phyloP scores from a whole-genome alignment of 2,329 filamentous ascomycete species.

The Coniochaeta sp. region DNA sequence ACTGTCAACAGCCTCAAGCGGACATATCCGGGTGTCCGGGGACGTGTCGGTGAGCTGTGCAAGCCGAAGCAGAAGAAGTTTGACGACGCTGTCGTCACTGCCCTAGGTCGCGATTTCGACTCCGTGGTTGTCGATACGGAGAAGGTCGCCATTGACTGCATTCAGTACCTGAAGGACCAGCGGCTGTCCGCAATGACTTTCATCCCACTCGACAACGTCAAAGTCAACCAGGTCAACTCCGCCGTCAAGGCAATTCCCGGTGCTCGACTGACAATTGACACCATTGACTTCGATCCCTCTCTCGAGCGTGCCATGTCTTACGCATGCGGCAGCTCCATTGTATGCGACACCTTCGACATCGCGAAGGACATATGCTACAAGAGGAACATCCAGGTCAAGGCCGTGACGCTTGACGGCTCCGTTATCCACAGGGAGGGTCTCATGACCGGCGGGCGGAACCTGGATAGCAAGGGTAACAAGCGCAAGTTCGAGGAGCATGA shows the following conservation, averaged over 20 bases:
- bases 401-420: constrained; percentile 89
- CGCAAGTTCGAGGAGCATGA: constrained; percentile 86
- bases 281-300: constrained; percentile 84
- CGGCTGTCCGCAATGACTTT: constrained; percentile 84
- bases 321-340: constrained; percentile 88
- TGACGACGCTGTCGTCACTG: constrained; percentile 85
- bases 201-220: constrained; percentile 94
- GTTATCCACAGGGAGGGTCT: constrained; percentile 94
- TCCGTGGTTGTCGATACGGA: constrained; percentile 92
- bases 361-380: constrained; percentile 88
- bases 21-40: constrained; percentile 85
- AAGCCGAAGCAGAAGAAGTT: constrained; percentile 97
- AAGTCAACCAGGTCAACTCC: constrained; percentile 84
- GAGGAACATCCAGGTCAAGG: constrained; percentile 80
- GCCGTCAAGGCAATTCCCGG: constrained; percentile 84
- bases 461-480: constrained; percentile 65
- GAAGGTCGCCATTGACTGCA: constrained; percentile 88
- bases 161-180: constrained; percentile 88
- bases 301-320: constrained; percentile 91
- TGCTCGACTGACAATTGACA: constrained; percentile 86
- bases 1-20: constrained; percentile 81
- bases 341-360: constrained; percentile 80
- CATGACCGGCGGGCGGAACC: constrained; percentile 90
- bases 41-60: constrained; percentile 84
- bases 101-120: constrained; percentile 88